Evolutionary conservation across 202 grass and related monocot genomes (phyloP).

Genomic region (Miscanthus sacchariflorus): DNA sequence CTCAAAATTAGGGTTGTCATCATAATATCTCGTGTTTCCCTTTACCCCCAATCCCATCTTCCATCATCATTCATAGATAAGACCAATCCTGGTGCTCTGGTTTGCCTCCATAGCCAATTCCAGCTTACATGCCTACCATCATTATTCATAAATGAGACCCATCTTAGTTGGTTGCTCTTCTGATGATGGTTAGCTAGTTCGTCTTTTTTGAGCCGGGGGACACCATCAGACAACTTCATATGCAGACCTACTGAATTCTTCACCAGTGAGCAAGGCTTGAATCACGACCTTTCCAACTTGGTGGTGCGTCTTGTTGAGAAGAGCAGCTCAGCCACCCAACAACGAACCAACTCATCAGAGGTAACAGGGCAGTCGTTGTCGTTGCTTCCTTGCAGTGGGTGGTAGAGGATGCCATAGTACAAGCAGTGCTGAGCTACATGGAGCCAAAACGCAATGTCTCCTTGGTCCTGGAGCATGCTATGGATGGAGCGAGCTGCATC

Average conservation of each 20-base stretch:
- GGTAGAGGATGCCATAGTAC: neutral
- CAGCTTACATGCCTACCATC: neutral
- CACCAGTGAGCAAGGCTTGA: neutral
- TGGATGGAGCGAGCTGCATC: neutral
- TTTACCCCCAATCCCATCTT: no score
- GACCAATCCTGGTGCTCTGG: no score
- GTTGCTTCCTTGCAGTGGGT: neutral
- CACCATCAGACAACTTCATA: neutral
- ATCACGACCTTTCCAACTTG: neutral
- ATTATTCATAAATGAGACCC: neutral
- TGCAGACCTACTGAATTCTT: no score
- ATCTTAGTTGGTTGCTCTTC: neutral
- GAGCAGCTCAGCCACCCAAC: neutral
- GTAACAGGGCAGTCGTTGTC: neutral
- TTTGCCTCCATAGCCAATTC: neutral
- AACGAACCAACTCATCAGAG: neutral
- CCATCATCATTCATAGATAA: no score
- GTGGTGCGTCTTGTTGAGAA: neutral
- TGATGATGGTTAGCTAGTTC: neutral
- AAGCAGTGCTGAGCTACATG: neutral
- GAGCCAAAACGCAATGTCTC: neutral
- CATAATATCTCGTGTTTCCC: no score
- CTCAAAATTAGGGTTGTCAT: constrained; percentile 7
- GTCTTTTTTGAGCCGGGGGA: neutral
- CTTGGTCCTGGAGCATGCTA: neutral